Evolutionary conservation across 441 rosid genomes (phyloP).

Genomic region (Biscutella laevigata): DNA sequence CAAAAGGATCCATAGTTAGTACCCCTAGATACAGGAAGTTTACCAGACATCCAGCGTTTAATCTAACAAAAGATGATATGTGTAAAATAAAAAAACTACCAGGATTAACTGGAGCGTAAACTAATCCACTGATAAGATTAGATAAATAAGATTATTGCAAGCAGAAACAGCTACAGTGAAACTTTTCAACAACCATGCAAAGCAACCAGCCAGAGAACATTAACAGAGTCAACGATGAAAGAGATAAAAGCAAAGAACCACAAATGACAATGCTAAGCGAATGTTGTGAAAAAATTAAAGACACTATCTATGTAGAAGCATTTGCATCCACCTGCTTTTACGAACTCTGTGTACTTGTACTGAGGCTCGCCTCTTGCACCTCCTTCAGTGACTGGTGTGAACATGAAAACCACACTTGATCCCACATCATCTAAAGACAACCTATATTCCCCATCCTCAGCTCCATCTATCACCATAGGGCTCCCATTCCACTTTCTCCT

Average conservation of each 20-base stretch:
- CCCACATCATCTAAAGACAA: slow-evolving; percentile 75
- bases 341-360: slow-evolving; percentile 88
- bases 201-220: slow-evolving; percentile 10
- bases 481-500: slow-evolving; percentile 96
- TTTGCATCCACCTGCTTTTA: slow-evolving; percentile 63
- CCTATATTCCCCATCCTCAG: slow-evolving; percentile 82
- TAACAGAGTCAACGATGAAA: neutral
- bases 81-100: neutral
- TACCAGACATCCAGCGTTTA: neutral
- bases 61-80: neutral
- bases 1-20: slow-evolving; percentile 28
- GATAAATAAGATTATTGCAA: neutral
- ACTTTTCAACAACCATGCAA: neutral
- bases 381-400: slow-evolving; percentile 91
- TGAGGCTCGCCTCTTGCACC: slow-evolving; percentile 98
- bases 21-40: neutral
- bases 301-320: slow-evolving; percentile 5
- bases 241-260: slow-evolving; percentile 14
- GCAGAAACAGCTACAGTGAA: neutral
- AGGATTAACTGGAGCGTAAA: neutral
- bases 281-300: slow-evolving; percentile 1
- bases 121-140: neutral
- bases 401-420: slow-evolving; percentile 97
- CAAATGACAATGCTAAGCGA: neutral
- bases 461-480: slow-evolving; percentile 83